These are phyloP conservation scores for Thelonectria discophora DNA, from an alignment of 2,329 filamentous ascomycete species.

Conservation along the genomic window DNA sequence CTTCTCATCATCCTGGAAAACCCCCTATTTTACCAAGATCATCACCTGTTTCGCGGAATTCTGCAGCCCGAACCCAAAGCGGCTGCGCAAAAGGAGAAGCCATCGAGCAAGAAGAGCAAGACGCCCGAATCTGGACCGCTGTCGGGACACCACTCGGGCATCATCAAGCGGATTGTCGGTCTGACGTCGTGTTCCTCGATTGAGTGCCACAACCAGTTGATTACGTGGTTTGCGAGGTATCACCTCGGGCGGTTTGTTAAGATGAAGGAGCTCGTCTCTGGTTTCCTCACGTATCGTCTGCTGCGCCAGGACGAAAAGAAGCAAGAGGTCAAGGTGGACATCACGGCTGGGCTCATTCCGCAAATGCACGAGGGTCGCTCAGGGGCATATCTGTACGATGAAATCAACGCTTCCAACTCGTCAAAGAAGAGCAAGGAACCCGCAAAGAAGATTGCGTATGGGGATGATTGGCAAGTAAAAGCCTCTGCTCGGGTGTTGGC, in stretches of 20 bases:
- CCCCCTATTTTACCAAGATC: constrained; percentile 70
- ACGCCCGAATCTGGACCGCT: constrained; percentile 52
- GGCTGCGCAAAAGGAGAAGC: constrained; percentile 16
- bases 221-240: constrained; percentile 80
- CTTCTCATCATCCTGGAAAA: constrained; percentile 82
- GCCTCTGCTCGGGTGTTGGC: constrained; percentile 83
- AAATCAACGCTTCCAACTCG: constrained; percentile 66
- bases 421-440: constrained; percentile 65
- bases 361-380: constrained; percentile 73
- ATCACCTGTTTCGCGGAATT: constrained; percentile 52
- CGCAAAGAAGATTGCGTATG: constrained; percentile 69
- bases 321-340: constrained; percentile 66
- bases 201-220: constrained; percentile 78
- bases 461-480: constrained; percentile 89
- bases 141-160: constrained; percentile 78
- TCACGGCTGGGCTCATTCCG: constrained; percentile 75
- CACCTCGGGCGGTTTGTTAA: constrained; percentile 73
- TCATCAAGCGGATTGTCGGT: constrained; percentile 86
- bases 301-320: constrained; percentile 75
- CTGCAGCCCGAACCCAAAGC: constrained; percentile 45
- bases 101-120: constrained; percentile 29
- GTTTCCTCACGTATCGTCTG: constrained; percentile 84
- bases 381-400: constrained; percentile 78
- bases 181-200: constrained; percentile 79
- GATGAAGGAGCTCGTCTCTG: constrained; percentile 78